These are phyloP conservation scores for Saccharata proteae DNA, from an alignment of 2,329 filamentous ascomycete species.

Conservation along the genomic window DNA sequence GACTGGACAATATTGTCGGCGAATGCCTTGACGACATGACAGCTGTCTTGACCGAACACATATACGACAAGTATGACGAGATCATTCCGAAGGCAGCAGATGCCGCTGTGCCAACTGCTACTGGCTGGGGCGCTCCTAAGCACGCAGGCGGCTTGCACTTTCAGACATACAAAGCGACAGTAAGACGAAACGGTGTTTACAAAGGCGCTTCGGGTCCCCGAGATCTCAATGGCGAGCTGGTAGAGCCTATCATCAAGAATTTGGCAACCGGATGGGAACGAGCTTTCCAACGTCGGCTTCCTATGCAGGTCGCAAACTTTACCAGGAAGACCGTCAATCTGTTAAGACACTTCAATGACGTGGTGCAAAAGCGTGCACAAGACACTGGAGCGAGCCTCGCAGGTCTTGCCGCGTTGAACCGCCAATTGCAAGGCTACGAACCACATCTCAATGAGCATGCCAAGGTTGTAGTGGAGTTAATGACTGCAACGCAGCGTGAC, in stretches of 20 bases:
- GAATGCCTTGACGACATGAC: slow-evolving; percentile 28
- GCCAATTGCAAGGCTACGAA: slow-evolving; percentile 31
- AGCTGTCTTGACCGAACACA: slow-evolving; percentile 29
- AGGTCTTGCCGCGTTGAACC: slow-evolving; percentile 27
- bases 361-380: slow-evolving; percentile 27
- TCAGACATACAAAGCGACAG: slow-evolving; percentile 45
- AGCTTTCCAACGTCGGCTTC: slow-evolving; percentile 31
- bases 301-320: slow-evolving; percentile 27
- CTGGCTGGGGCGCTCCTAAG: slow-evolving; percentile 25
- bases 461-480: slow-evolving; percentile 18
- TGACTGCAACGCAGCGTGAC: slow-evolving; percentile 38
- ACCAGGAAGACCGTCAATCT: slow-evolving; percentile 18
- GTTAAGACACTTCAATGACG: slow-evolving; percentile 30
- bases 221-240: slow-evolving; percentile 31
- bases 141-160: slow-evolving; percentile 36
- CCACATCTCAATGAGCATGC: slow-evolving; percentile 28
- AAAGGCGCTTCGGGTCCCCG: slow-evolving; percentile 25
- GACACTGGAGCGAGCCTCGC: slow-evolving; percentile 28
- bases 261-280: slow-evolving; percentile 33
- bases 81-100: slow-evolving; percentile 28
- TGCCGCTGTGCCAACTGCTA: slow-evolving; percentile 21
- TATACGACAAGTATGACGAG: slow-evolving; percentile 33
- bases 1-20: slow-evolving; percentile 29
- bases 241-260: slow-evolving; percentile 26
- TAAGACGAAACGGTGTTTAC: slow-evolving; percentile 38